phyloP scores from a whole-genome alignment of 345 rosid genomes.

The Brassica carinata region DNA sequence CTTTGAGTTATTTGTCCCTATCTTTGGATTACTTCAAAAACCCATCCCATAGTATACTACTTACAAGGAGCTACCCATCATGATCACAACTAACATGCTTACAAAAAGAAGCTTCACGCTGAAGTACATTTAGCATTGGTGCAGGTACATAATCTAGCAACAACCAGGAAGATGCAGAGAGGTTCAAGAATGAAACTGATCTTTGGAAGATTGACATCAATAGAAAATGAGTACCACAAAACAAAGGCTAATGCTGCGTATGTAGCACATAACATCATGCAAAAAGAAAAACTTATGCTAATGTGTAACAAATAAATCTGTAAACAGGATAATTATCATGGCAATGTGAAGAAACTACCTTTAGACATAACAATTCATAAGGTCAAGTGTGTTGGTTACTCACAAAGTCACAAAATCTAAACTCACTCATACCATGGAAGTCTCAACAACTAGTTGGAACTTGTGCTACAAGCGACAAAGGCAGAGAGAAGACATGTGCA shows the following conservation, averaged over 20 bases:
- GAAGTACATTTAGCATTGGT: neutral
- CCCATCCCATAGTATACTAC: neutral
- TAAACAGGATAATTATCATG: neutral
- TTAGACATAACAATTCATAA: neutral
- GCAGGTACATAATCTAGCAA: neutral
- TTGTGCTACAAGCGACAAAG: neutral
- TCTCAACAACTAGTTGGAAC: neutral
- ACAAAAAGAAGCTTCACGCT: neutral
- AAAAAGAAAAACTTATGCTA: neutral
- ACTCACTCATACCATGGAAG: neutral
- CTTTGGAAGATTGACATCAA: neutral
- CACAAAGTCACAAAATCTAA: constrained; percentile 5
- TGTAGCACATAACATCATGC: neutral
- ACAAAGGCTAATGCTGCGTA: neutral
- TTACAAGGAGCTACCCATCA: neutral
- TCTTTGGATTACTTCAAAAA: neutral
- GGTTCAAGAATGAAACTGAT: neutral
- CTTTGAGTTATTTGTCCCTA: neutral
- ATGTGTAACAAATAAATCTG: neutral
- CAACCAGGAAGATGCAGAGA: neutral
- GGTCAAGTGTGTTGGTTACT: neutral
- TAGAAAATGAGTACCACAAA: neutral
- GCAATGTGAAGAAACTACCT: neutral
- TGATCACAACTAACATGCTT: neutral
- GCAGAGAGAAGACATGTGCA: neutral